phyloP scores from a whole-genome alignment of 305 asterid species.

The Rubia peregrina region DNA sequence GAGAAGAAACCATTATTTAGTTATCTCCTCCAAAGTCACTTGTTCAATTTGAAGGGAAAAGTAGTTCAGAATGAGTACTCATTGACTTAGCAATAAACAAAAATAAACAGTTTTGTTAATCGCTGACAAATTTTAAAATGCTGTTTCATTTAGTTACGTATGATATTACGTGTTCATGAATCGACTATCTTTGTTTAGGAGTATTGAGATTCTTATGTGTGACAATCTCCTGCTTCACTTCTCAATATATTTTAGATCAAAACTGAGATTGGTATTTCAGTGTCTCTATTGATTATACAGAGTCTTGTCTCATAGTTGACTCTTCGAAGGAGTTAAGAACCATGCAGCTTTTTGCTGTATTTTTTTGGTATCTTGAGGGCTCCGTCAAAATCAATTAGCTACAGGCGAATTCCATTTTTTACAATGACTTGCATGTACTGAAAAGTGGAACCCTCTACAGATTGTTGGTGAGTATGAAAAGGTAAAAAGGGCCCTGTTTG shows the following conservation, averaged over 20 bases:
- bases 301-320: neutral
- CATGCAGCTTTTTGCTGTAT: neutral
- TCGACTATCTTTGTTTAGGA: neutral
- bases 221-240: neutral
- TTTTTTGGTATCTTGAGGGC: neutral
- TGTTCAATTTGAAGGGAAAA: neutral
- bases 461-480: conserved; percentile 43
- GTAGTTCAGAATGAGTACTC: no score
- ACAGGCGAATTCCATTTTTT: neutral
- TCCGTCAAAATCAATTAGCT: neutral
- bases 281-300: neutral
- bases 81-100: neutral
- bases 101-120: neutral
- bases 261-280: conserved; percentile 3
- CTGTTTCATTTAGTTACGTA: neutral
- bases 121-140: neutral
- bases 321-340: neutral
- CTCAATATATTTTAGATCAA: conserved; percentile 5
- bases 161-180: neutral
- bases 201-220: neutral
- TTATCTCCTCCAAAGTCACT: neutral
- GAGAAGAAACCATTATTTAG: neutral
- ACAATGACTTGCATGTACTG: conserved; percentile 15
- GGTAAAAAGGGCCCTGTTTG: conserved; percentile 48
- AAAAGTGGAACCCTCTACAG: conserved; percentile 26